A percentile compares a stretch with the other conserved stretches of the same genome.
Conservation (phyloP, 192 early-diverging fungal genomes). For the Chytriomyces confervae region DNA sequence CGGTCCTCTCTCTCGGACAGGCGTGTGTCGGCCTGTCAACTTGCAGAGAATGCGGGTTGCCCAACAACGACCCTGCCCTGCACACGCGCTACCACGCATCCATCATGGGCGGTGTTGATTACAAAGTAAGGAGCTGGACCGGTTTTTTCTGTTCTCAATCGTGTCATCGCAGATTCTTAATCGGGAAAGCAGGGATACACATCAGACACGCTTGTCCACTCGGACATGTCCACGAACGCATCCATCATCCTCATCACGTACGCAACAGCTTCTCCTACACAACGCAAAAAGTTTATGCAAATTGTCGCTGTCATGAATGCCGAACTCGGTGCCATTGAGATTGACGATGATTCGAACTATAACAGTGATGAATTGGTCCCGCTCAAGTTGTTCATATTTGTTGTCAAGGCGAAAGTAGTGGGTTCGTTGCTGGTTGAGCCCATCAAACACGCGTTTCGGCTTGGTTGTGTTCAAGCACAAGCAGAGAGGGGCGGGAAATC, state of each 20-base stretch:
- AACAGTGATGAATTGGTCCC: background rate
- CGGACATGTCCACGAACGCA: conserved; percentile 3
- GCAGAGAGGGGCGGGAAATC: background rate
- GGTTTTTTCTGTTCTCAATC: background rate
- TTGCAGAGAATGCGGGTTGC: conserved; percentile 38
- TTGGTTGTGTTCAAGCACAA: background rate
- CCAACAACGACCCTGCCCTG: conserved; percentile 32
- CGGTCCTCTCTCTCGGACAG: conserved; percentile 37
- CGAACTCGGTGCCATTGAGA: conserved; percentile 33
- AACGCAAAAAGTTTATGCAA: conserved; percentile 27
- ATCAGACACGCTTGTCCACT: conserved; percentile 23
- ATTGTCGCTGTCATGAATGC: conserved; percentile 35
- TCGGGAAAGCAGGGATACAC: conserved; percentile 23
- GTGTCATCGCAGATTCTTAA: background rate
- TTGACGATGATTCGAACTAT: background rate
- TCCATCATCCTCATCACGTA: conserved; percentile 21
- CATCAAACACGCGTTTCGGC: conserved; percentile 6
- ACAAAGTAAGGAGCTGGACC: conserved; percentile 22
- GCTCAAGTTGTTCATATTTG: conserved; percentile 29
- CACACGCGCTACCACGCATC: conserved; percentile 36
- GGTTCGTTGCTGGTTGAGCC: conserved; percentile 35
- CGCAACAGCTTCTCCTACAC: background rate
- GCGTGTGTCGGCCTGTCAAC: conserved; percentile 3
- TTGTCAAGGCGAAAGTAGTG: conserved; percentile 32
- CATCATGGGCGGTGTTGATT: conserved; percentile 36